These are phyloP conservation scores for Metschnikowia gelsemii DNA, from an alignment of 805 yeast genomes.

Conservation along the genomic window DNA sequence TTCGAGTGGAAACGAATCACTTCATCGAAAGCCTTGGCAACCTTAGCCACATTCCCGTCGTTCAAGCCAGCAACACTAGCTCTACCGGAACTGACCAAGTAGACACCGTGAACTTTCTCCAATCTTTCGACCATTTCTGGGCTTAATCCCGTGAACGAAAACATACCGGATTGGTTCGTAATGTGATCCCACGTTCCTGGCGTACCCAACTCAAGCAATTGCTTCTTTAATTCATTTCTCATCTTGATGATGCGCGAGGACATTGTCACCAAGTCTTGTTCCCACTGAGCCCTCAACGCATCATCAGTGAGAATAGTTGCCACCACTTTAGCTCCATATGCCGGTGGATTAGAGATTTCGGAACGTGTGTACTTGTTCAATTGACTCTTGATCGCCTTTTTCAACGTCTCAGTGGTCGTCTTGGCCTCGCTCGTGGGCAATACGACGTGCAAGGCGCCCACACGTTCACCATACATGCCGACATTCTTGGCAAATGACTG, in stretches of 20 bases:
- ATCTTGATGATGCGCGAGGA: conserved; percentile 75
- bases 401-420: conserved; percentile 11
- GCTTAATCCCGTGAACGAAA: conserved; percentile 86
- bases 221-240: conserved; percentile 67
- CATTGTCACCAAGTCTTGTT: conserved; percentile 80
- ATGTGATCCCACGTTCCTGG: conserved; percentile 95
- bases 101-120: conserved; percentile 76
- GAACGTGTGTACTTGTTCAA: conserved; percentile 73
- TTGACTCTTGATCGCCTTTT: conserved; percentile 57
- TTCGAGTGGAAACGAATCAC: conserved; percentile 48
- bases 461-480: conserved; percentile 97
- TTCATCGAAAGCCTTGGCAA: conserved; percentile 79
- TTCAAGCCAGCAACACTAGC: conserved; percentile 94
- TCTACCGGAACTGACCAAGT: conserved; percentile 80
- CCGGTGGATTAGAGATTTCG: conserved; percentile 91
- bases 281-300: conserved; percentile 77
- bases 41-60: conserved; percentile 69
- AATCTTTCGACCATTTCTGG: conserved; percentile 74
- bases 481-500: conserved; percentile 97
- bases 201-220: conserved; percentile 59
- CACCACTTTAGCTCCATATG: conserved; percentile 92
- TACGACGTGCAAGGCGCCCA: conserved; percentile 85
- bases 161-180: conserved; percentile 91
- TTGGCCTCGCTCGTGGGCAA: conserved; percentile 32
- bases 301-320: conserved; percentile 67